Evolutionary conservation across 2,329 filamentous ascomycete genomes (phyloP), one percentile per base, ranked within the genome.

Genomic region (Pyricularia pennisetigena): DNA sequence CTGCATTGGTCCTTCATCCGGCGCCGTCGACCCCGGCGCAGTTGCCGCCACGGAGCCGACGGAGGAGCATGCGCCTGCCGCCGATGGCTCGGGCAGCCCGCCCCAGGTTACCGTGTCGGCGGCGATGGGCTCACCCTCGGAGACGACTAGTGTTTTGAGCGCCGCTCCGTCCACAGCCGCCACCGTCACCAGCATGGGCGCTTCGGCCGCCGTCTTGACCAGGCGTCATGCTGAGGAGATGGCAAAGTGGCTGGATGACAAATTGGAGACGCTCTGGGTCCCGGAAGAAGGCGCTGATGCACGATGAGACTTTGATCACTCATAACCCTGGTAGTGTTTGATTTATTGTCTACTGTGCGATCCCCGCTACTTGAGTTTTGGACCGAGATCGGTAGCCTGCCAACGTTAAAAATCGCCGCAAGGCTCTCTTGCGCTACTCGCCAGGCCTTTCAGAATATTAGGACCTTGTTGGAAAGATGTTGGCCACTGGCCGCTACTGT

Each of bases 91-190:
- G 16, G 65, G 41, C 23, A 65, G 20, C 41, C 65, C 41, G 14
- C 65, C 91, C 74, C 94, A 91, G 64, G 91, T 85, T 30, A 98
- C 94, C 26, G 92, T 89, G 64, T 93, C 65, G 26, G 65, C 54
- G 16, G 65, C 30, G 59, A 69, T 76, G 4, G 78, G 72, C 66
- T 80, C 72, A 69, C 79, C 74, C 68, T 80, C 82, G 66, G 82
- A 83, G 67, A 80, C 77, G 6, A 82, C 81, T 57, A 85, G 82
- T 73, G 76, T 84, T 65, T 72, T 77, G 59, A 84, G 83, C 70
- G 77, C 78, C 0, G 81, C 80, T 9, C 82, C 77, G 1, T 79
- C 79, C 49, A 82, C 82, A n/a, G 80, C 78, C 35, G 77, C 78
- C 35, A 81, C 77, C 69, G 76, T 74, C 57, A 75, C 78, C 30